Evolutionary conservation across 352 stramenopile species (phyloP), one percentile per base, ranked within the genome.

Genomic region (Discostella stelligera): DNA sequence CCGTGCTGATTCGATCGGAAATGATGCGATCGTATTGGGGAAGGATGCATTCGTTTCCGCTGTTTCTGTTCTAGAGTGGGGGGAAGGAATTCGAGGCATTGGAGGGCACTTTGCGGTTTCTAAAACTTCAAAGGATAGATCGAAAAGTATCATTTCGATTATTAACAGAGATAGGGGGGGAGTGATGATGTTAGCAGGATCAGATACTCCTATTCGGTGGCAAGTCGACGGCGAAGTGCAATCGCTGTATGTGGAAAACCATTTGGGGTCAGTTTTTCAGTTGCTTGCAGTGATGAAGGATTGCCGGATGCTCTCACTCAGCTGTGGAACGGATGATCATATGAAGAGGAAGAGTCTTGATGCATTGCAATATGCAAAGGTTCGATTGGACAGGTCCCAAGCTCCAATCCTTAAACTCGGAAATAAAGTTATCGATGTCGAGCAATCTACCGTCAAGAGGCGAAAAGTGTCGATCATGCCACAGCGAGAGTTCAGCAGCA

Each of bases 231-330:
- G 66, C 16, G 70, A 71, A 46, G 49, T 86, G 0, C 65, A 69
- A 68, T 77, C 67, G 25, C 21, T 85, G n/a, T 76, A 39, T 27
- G n/a, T 79, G n/a, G 63, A 66, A 56, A 66, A 44, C 53, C 64
- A 52, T 52, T 7, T 41, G 23, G 66, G 37, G 14, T 61, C 62
- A 7, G 58, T 8, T 67, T 18, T 77, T 21, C 39, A 73, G 13
- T 60, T 85, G 48, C 68, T 82, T 50, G 72, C 64, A 23, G 69
- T 85, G 9, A 82, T 68, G 25, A 71, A 75, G 10, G 73, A 85
- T 41, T 72, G 60, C 27, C 13, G 66, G 41, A 80, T 85, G 58
- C 39, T 82, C 13, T 74, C 64, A 8, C 69, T 85, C 37, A 73
- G 37, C 10, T 67, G 49, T 61, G 65, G 68, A 58, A 37, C 48